Evolutionary conservation across 768 basidiomycete species (phyloP).

Genomic region (Baorangia bicolor): DNA sequence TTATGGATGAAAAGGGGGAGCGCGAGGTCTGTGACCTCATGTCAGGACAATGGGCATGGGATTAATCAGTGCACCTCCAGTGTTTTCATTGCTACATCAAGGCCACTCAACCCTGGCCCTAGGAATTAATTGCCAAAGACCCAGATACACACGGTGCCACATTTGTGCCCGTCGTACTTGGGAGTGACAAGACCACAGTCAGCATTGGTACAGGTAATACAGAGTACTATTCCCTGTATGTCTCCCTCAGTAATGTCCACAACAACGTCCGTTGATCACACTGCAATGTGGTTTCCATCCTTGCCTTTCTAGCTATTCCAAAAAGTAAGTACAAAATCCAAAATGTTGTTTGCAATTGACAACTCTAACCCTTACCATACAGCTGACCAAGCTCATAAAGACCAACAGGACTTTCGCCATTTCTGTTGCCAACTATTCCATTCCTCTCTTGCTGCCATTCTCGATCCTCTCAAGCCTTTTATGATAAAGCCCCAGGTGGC

Average conservation of each 20-base stretch:
- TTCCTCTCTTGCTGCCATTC: too few species aligned
- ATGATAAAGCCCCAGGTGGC: too few species aligned
- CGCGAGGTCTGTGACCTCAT: constrained; percentile 2
- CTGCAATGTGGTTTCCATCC: background rate
- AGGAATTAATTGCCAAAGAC: constrained; percentile 28
- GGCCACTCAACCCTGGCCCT: background rate
- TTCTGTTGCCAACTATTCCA: too few species aligned
- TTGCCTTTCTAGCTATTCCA: constrained; percentile 30
- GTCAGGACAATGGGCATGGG: constrained; percentile 14
- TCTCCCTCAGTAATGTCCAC: constrained; percentile 15
- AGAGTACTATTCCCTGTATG: constrained; percentile 17
- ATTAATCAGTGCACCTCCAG: background rate
- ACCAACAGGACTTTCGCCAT: too few species aligned
- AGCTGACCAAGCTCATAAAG: too few species aligned
- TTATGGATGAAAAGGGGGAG: too few species aligned
- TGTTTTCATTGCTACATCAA: background rate
- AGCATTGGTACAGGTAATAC: constrained; percentile 12
- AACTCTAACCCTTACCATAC: too few species aligned
- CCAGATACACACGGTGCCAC: constrained; percentile 11
- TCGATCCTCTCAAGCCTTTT: too few species aligned
- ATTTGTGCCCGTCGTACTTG: constrained; percentile 15
- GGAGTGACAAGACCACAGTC: constrained; percentile 19
- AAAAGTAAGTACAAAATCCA: constrained; percentile 30
- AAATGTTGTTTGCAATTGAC: too few species aligned
- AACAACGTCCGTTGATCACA: constrained; percentile 12